Base-by-base conservation (phyloP, 2,329 filamentous ascomycete genomes). In the Exutisphaerella laricina region DNA sequence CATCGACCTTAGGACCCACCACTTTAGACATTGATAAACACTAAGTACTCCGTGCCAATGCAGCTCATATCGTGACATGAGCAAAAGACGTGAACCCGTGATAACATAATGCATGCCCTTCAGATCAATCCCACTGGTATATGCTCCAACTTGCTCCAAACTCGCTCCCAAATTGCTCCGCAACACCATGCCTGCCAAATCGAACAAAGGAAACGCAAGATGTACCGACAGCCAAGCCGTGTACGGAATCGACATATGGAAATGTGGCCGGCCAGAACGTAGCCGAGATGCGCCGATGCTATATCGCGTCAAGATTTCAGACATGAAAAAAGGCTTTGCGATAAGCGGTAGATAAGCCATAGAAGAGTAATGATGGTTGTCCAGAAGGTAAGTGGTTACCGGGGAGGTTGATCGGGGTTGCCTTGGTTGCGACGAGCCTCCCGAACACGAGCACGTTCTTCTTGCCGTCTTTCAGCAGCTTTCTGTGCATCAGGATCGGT, bases 401-500 rank as follows among this genome's bases (percentile, higher is more conserved):
- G 50, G 41, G 51, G 51, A 31, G 39, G 42, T 36, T 53, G 52
- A 33, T 55, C 60, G 58, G 44, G 63, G 61, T 53, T 65, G 60
- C 59, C 60, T 58, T 45, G 63, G 61, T 53, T 65, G 60, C 59
- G 63, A 46, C 48, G 41, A 13, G 44, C 41, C 16, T 51, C 51
- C 18, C 53, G 45, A 21, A 46, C 45, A 13, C 53, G 50, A 41
- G 48, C 29, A 22, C 50, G 46, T 43, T 57, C 66, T 45, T 62
- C 66, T 44, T 65, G 65, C 47, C 66, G 62, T 38, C 64, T 66
- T 53, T 72, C 71, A 32, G 68, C 60, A 25, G 70, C 70, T 55
- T 73, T 73, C 46, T 70, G 65, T 16, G 66, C 65, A 48, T 73
- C 70, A 1, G 68, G 54, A 41, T 71, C 69, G n/a, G 60, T 46